Percentiles rank a stretch among this genome's conserved stretches.
Conservation (phyloP, 1,284 basidiomycete genomes). For the Rhodotorula sp. region DNA sequence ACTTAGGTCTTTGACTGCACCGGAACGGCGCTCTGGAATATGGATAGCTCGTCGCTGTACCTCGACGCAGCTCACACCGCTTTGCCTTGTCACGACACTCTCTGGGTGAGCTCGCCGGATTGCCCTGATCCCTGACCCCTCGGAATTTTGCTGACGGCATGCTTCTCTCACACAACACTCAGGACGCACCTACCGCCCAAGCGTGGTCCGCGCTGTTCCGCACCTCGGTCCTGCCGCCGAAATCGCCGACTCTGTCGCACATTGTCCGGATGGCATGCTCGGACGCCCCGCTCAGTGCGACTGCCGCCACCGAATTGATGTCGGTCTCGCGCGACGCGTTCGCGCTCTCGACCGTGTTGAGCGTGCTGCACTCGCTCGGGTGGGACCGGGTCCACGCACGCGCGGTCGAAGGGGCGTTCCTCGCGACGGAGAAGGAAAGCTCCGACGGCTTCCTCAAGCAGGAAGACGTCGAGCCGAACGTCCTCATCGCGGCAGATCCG, state of each 20-base stretch:
- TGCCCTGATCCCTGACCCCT: not conserved
- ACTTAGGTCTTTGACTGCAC: constrained; percentile 35
- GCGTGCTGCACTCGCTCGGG: constrained; percentile 26
- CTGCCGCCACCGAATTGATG: constrained; percentile 9
- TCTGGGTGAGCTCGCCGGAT: constrained; percentile 26
- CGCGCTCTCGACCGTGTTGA: constrained; percentile 31
- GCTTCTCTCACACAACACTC: not conserved
- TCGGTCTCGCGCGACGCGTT: constrained; percentile 29
- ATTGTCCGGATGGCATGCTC: constrained; percentile 27
- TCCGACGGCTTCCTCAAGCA: not conserved
- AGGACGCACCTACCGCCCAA: constrained; percentile 33
- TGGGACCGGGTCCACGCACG: constrained; percentile 24
- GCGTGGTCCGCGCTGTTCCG: constrained; percentile 32
- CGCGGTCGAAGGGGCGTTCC: constrained; percentile 22
- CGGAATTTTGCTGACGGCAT: not conserved
- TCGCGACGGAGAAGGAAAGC: not conserved
- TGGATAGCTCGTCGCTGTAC: constrained; percentile 29
- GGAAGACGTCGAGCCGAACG: constrained; percentile 6
- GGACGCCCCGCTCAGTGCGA: constrained; percentile 1
- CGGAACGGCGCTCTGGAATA: constrained; percentile 32
- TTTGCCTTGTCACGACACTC: constrained; percentile 31
- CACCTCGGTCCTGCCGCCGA: constrained; percentile 11
- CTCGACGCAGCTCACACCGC: constrained; percentile 36
- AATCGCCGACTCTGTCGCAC: constrained; percentile 17
- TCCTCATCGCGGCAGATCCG: not conserved